Evolutionary conservation across 2,329 filamentous ascomycete species (phyloP).

Genomic region (Cladorrhinum sp.): DNA sequence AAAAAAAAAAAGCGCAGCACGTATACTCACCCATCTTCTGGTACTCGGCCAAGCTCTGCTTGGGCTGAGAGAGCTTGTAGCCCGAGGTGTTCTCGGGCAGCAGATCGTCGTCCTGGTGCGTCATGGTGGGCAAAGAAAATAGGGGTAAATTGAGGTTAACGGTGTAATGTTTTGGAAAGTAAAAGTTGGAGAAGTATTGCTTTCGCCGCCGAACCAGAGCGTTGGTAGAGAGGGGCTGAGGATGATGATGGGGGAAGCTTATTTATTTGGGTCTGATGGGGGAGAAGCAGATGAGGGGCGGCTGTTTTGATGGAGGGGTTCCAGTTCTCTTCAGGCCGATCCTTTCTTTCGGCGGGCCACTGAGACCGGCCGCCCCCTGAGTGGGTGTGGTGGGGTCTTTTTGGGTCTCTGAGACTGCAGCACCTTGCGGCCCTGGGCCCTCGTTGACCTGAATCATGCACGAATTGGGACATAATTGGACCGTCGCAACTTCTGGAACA

Average conservation of each 20-base stretch:
- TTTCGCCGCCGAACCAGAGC: background rate
- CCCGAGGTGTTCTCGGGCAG: slow-evolving; percentile 85
- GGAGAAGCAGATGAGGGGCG: background rate
- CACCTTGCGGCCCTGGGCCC: slow-evolving; percentile 1
- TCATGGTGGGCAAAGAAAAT: slow-evolving; percentile 49
- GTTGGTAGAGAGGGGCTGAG: slow-evolving; percentile 12
- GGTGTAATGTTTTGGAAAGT: slow-evolving; percentile 2
- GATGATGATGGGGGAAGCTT: slow-evolving; percentile 24
- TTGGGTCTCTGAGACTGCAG: slow-evolving; percentile 13
- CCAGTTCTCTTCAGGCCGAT: slow-evolving; percentile 6
- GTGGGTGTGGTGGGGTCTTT: slow-evolving; percentile 12
- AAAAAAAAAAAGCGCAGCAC: background rate
- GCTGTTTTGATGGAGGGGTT: slow-evolving; percentile 18
- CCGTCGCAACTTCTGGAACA: slow-evolving; percentile 23
- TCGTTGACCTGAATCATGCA: slow-evolving; percentile 12
- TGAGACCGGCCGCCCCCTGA: slow-evolving; percentile 15
- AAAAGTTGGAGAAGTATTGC: background rate
- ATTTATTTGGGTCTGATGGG: slow-evolving; percentile 23
- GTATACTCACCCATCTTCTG: slow-evolving; percentile 76
- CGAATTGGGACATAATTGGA: slow-evolving; percentile 14
- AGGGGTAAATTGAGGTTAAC: slow-evolving; percentile 2
- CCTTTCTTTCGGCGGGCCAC: slow-evolving; percentile 12
- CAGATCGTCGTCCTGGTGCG: slow-evolving; percentile 75
- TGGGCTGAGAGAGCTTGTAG: slow-evolving; percentile 94
- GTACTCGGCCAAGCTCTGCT: slow-evolving; percentile 96